Evolutionary conservation across 306 rosid species (phyloP).

Genomic region (Mucuna pruriens): DNA sequence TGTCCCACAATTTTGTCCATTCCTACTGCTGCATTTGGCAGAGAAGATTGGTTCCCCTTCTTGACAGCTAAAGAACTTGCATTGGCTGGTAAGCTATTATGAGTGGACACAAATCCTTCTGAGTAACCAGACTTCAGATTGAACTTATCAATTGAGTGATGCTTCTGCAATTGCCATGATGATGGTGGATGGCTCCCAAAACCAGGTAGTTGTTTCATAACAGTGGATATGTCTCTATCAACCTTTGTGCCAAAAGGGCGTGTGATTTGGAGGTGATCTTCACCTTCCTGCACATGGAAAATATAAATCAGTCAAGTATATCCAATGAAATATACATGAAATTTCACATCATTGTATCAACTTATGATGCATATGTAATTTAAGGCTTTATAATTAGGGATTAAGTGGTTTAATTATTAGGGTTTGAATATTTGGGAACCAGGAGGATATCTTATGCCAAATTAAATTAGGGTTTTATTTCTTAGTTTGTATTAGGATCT

Average conservation of each 20-base stretch:
- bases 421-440: no score
- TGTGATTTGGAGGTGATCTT: constrained; percentile 50
- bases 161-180: constrained; percentile 75
- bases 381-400: not conserved
- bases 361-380: not conserved
- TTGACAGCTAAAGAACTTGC: constrained; percentile 50
- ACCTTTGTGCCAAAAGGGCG: constrained; percentile 49
- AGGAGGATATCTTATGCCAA: no score
- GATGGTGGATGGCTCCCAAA: constrained; percentile 51
- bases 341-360: not conserved
- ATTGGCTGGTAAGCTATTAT: constrained; percentile 50
- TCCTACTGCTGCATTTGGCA: constrained; percentile 48
- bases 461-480: constrained; percentile 16
- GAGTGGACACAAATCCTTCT: constrained; percentile 56
- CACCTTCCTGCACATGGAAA: constrained; percentile 64
- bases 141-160: constrained; percentile 53
- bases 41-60: constrained; percentile 54
- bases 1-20: constrained; percentile 53
- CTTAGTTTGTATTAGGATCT: constrained; percentile 8
- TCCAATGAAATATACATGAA: not conserved
- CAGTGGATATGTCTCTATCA: constrained; percentile 55
- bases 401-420: not conserved
- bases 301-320: not conserved
- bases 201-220: constrained; percentile 63
- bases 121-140: constrained; percentile 55